These are phyloP conservation scores for Lippia alba DNA, from an alignment of 305 asterid genomes.

Conservation along the genomic window DNA sequence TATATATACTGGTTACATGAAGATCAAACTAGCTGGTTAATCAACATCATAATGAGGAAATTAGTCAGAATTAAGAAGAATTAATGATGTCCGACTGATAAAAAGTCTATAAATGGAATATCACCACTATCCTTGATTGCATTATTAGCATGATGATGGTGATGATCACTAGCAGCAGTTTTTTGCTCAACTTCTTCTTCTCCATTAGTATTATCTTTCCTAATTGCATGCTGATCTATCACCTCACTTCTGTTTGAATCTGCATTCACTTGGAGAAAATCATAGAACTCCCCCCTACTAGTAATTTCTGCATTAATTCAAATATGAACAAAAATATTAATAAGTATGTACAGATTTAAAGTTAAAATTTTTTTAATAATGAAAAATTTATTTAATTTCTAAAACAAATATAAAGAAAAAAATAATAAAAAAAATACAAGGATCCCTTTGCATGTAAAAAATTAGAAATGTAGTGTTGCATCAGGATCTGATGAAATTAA, in stretches of 20 bases:
- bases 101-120: constrained; percentile 60
- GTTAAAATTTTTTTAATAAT: too few species aligned
- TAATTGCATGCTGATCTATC: constrained; percentile 47
- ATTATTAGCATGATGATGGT: constrained; percentile 41
- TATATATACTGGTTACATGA: not conserved
- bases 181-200: constrained; percentile 37
- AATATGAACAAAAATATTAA: too few species aligned
- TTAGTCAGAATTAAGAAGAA: constrained; percentile 5
- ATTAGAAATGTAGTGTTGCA: too few species aligned
- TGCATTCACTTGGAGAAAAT: constrained; percentile 71
- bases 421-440: too few species aligned
- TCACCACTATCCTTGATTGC: not conserved
- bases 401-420: too few species aligned
- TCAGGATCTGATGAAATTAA: too few species aligned
- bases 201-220: constrained; percentile 25
- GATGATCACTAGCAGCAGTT: constrained; percentile 15
- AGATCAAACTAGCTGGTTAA: not conserved
- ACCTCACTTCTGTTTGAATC: constrained; percentile 68
- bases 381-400: constrained; percentile 22
- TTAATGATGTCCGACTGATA: constrained; percentile 39
- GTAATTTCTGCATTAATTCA: constrained; percentile 45
- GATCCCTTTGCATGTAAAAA: too few species aligned
- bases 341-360: too few species aligned
- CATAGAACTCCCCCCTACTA: constrained; percentile 62
- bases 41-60: not conserved